Percentiles rank a stretch among this genome's conserved stretches.
Evolutionary conservation across 2,329 filamentous ascomycete species (phyloP).

Genomic region (Ceratocystis alfenasii): DNA sequence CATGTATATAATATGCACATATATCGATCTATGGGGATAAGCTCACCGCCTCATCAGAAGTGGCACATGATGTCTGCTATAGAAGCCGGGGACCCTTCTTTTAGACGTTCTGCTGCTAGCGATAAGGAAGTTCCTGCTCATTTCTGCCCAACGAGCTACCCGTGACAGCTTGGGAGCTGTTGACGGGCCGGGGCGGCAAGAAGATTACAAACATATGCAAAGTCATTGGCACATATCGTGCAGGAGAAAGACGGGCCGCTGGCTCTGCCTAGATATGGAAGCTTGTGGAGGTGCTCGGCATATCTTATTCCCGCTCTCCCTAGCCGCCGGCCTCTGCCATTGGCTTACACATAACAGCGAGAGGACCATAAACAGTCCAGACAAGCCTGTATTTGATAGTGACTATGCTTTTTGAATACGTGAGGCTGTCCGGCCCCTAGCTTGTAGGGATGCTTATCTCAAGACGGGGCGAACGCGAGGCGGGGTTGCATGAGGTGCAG

Average conservation of each 20-base stretch:
- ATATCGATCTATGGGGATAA: background rate
- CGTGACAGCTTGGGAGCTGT: background rate
- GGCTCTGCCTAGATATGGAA: background rate
- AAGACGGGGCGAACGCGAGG: conserved; percentile 5
- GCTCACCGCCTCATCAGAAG: background rate
- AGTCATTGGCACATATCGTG: too few relatives aligned
- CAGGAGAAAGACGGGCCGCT: background rate
- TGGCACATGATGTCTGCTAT: background rate
- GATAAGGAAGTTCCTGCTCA: background rate
- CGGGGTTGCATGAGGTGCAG: background rate
- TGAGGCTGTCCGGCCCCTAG: background rate
- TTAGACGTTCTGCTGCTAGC: background rate
- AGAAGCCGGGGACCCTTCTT: background rate
- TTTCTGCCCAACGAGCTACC: conserved; percentile 3
- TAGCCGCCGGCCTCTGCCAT: background rate
- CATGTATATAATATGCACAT: too few relatives aligned
- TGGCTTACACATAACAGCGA: background rate
- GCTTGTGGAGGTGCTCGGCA: background rate
- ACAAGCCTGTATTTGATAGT: background rate
- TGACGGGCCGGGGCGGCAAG: background rate
- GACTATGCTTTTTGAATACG: background rate
- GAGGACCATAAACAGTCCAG: background rate
- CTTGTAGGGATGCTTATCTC: background rate
- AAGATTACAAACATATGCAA: background rate
- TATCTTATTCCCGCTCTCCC: background rate